These are phyloP conservation scores for Cercophora newfieldiana DNA, from an alignment of 495 filamentous ascomycete genomes.

Conservation along the genomic window DNA sequence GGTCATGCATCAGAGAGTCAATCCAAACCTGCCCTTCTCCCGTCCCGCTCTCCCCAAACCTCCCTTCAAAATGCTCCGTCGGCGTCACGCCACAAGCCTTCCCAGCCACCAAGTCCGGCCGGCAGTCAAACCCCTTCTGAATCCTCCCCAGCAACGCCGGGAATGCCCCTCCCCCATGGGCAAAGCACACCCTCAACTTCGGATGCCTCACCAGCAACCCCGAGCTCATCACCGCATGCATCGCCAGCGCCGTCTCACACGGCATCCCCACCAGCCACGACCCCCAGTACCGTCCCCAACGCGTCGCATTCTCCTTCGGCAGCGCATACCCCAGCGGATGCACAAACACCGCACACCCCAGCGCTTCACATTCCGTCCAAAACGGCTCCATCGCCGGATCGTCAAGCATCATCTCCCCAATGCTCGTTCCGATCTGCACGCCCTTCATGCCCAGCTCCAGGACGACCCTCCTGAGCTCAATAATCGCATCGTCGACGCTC, in stretches of 20 bases:
- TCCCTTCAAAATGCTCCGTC: constrained; percentile 22
- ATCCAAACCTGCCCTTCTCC: constrained; percentile 29
- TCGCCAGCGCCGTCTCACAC: constrained; percentile 32
- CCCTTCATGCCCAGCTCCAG: constrained; percentile 19
- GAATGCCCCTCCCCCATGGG: constrained; percentile 32
- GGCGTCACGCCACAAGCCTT: constrained; percentile 25
- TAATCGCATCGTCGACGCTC: constrained; percentile 59
- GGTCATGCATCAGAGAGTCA: constrained; percentile 30
- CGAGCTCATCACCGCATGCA: constrained; percentile 26
- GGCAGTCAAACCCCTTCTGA: constrained; percentile 31
- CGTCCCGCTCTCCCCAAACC: neutral
- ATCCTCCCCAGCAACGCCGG: constrained; percentile 32
- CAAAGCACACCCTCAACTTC: constrained; percentile 30
- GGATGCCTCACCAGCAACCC: constrained; percentile 29
- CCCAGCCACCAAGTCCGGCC: constrained; percentile 31
- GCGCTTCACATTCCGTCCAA: constrained; percentile 27
- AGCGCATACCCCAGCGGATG: constrained; percentile 33
- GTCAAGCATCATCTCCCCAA: constrained; percentile 24
- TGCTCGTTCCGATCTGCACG: constrained; percentile 31
- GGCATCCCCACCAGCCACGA: constrained; percentile 35
- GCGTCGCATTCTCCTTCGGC: constrained; percentile 22
- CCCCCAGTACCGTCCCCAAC: constrained; percentile 29
- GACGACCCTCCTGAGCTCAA: constrained; percentile 54
- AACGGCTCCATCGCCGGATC: constrained; percentile 22
- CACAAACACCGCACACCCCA: constrained; percentile 28